These are phyloP conservation scores for Beta lomatogona DNA, from an alignment of 179 eudicot species.

Conservation along the genomic window DNA sequence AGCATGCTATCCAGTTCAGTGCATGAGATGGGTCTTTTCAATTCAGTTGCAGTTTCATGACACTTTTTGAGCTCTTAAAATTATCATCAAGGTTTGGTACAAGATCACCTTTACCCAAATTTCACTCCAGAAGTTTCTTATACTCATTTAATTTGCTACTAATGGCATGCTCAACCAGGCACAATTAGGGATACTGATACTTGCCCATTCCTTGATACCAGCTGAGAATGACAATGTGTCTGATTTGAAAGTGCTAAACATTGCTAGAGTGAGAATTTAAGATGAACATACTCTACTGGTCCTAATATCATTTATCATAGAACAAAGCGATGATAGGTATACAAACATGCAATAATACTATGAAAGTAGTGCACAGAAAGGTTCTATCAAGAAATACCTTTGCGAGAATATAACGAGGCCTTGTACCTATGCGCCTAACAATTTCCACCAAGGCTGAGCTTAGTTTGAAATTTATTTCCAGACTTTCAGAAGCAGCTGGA, in stretches of 20 bases:
- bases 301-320: too few species aligned
- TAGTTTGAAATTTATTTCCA: slow-evolving; percentile 91
- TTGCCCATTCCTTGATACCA: neutral
- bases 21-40: too few species aligned
- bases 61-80: neutral
- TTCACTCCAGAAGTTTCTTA: neutral
- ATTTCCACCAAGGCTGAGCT: slow-evolving; percentile 99
- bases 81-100: neutral
- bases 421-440: slow-evolving; percentile 69
- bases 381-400: slow-evolving; percentile 58
- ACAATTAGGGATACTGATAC: neutral
- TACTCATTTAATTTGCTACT: neutral
- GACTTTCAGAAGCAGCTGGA: slow-evolving; percentile 89
- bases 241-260: neutral
- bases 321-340: neutral
- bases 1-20: too few species aligned
- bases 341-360: neutral
- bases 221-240: neutral
- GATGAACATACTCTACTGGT: neutral
- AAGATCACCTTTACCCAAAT: neutral
- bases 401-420: slow-evolving; percentile 95
- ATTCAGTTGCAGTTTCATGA: too few species aligned
- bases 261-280: neutral
- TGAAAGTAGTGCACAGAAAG: neutral
- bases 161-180: neutral